Evolutionary conservation across 208 protist species (phyloP).

Genomic region (Leishmania turanica): DNA sequence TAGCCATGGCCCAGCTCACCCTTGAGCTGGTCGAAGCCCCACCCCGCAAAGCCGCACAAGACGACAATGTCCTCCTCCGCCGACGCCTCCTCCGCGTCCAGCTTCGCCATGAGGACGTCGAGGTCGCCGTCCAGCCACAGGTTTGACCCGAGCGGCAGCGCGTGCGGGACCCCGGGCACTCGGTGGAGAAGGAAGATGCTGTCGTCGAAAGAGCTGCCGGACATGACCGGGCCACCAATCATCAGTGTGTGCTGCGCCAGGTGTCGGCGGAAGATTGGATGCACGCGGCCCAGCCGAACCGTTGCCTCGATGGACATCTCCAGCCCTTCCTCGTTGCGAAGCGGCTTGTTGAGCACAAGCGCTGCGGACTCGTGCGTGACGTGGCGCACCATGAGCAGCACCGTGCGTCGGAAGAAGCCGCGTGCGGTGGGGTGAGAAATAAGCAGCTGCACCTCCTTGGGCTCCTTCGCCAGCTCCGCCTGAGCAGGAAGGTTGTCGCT

Average conservation of each 20-base stretch:
- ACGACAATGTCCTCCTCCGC: constrained; percentile 72
- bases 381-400: constrained; percentile 71
- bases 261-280: constrained; percentile 65
- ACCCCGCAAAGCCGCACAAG: constrained; percentile 79
- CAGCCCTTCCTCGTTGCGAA: constrained; percentile 55
- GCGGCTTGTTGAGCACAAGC: constrained; percentile 74
- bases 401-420: constrained; percentile 70
- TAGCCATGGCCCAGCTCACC: constrained; percentile 73
- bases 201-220: constrained; percentile 62
- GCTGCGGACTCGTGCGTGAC: constrained; percentile 65
- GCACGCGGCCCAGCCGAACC: constrained; percentile 50
- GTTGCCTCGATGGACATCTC: constrained; percentile 51
- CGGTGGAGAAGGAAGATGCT: constrained; percentile 76
- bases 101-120: constrained; percentile 63
- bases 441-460: constrained; percentile 67
- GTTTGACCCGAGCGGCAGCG: constrained; percentile 51
- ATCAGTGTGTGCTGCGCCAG: constrained; percentile 71
- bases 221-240: constrained; percentile 80
- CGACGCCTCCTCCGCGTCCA: constrained; percentile 51
- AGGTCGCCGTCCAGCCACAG: constrained; percentile 80
- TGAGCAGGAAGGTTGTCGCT: constrained; percentile 10
- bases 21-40: constrained; percentile 72
- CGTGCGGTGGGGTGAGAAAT: constrained; percentile 70
- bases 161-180: constrained; percentile 61
- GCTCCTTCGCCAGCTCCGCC: constrained; percentile 27